Evolutionary conservation across 768 basidiomycete genomes (phyloP), one percentile per base, ranked within the genome.

Genomic region (Termitomyces sp.): DNA sequence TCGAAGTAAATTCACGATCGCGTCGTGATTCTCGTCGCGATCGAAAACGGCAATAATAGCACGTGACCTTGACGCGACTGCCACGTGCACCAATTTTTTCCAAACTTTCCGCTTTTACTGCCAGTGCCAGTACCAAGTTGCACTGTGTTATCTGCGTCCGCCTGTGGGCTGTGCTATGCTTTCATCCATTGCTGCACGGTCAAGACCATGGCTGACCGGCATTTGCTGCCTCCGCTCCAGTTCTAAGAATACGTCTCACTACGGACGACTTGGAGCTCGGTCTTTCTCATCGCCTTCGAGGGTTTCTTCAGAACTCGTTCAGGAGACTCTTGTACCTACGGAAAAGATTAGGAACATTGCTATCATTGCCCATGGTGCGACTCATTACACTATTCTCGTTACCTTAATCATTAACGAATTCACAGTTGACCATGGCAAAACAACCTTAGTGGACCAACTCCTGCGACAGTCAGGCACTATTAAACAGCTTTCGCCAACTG

Each of bases 401-500:
- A 39, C 0, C 10, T 49, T 13, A 49, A 14, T 5, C n/a, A 10
- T 36, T 5, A 16, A 7, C 39, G 7, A 13, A 4, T 10, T 40
- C 43, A 20, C 53, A 81, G 80, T 81, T 65, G 80, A 81, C 61
- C 80, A 81, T 69, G 80, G 80, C 13, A 81, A 81, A 70, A 82
- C 80, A 0, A 80, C 80, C 0, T 74, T 82, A 26, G 79, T 82
- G 4, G 80, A 82, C 72, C 80, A 80, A 58, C 73, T 82, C 9
- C 64, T 82, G 4, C 78, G 79, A 12, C 79, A 80, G 65, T 80
- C 79, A 3, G 80, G 80, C 0, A 80, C 78, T 0, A 65, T 81
- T 24, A 76, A 76, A 57, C 76, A 71, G 55, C 71, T 74, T 9
- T 72, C 75, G 12, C 65, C 67, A 7, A 66, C 68, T 9, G 75